Percentiles rank a stretch among this genome's conserved stretches.
These are phyloP conservation scores for Naegleria gruberi DNA, from an alignment of 208 protist species.

Conservation along the genomic window DNA sequence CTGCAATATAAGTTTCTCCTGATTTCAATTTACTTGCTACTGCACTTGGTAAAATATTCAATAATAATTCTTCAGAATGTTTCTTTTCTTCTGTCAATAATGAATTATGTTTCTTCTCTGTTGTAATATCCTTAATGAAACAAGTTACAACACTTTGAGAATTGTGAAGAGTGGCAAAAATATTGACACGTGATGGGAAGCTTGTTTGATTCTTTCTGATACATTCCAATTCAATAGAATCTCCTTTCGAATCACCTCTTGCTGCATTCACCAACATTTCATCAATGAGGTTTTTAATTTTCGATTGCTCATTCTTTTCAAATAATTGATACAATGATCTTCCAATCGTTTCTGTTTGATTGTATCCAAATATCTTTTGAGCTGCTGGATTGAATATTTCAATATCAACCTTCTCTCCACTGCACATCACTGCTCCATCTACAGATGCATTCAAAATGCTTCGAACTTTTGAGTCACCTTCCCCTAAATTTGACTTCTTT, in stretches of 20 bases:
- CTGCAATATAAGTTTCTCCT: conserved; percentile 15
- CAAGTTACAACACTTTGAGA: background rate
- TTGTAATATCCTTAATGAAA: conserved; percentile 15
- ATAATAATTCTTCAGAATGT: conserved; percentile 19
- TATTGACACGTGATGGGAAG: background rate
- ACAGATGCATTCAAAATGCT: background rate
- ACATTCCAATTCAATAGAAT: background rate
- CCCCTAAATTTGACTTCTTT: background rate
- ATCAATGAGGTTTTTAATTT: background rate
- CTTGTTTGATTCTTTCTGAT: background rate
- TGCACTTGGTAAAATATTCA: conserved; percentile 24
- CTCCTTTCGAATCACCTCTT: background rate
- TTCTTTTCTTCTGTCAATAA: background rate
- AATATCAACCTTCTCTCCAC: background rate
- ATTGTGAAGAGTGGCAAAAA: background rate
- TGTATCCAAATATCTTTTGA: background rate
- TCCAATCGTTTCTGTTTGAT: background rate
- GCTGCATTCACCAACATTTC: background rate
- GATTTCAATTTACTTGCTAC: conserved; percentile 13
- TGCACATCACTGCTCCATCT: background rate
- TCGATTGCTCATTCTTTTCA: background rate
- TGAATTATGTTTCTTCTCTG: background rate
- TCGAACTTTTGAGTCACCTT: background rate
- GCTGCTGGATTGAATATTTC: background rate
- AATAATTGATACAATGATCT: background rate